phyloP scores from a whole-genome alignment of 2,329 filamentous ascomycete species.

The Penicillium olsonii region DNA sequence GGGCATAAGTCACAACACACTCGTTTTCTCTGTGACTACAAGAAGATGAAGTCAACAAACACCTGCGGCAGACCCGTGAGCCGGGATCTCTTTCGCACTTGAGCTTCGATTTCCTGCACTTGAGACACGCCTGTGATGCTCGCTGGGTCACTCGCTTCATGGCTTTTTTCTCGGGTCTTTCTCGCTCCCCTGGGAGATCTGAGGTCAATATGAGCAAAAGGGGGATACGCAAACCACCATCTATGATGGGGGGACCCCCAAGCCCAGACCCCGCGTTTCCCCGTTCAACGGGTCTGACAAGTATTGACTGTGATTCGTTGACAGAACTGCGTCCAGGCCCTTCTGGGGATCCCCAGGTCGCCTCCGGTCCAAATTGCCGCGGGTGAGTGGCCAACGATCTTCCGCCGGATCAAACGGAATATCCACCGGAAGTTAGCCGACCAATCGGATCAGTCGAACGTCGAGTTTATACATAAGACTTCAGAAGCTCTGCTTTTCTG shows the following conservation, averaged over 20 bases:
- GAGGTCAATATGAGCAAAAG: conserved; percentile 1
- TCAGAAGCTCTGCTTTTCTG: too few relatives aligned
- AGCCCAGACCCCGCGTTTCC: conserved; percentile 7
- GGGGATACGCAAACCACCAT: not conserved
- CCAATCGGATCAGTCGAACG: not conserved
- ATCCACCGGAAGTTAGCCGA: conserved; percentile 1
- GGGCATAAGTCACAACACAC: not conserved
- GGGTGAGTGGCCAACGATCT: conserved; percentile 2
- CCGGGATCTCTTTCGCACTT: not conserved
- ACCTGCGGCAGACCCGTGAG: not conserved
- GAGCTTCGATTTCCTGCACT: not conserved
- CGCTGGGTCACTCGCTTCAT: not conserved
- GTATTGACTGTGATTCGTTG: not conserved
- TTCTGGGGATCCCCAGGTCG: too few relatives aligned
- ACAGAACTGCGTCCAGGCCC: not conserved
- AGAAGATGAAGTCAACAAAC: not conserved
- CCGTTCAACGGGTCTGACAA: not conserved
- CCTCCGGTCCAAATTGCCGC: not conserved
- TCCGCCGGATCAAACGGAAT: conserved; percentile 4
- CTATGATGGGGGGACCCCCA: not conserved
- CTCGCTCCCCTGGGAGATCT: not conserved
- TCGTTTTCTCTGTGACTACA: not conserved
- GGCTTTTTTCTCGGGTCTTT: not conserved
- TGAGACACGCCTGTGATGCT: not conserved
- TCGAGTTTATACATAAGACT: not conserved